Evolutionary conservation across 148 eudicot genomes (phyloP).

Genomic region (Diospyros kaki): DNA sequence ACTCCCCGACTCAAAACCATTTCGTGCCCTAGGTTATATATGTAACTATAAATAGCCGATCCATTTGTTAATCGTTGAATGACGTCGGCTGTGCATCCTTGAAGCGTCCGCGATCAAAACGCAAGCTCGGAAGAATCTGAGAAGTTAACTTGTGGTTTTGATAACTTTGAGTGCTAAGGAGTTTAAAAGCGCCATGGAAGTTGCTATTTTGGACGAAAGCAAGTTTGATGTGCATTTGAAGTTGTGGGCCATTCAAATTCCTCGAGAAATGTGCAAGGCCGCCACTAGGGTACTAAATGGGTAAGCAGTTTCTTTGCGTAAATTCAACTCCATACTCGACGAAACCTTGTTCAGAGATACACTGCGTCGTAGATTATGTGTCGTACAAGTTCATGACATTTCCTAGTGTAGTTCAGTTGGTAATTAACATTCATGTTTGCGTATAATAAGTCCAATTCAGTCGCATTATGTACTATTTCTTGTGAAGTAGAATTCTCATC

Average conservation of each 20-base stretch:
- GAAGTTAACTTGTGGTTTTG: not conserved
- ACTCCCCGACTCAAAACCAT: no score
- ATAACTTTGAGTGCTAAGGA: not conserved
- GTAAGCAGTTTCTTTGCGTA: slow-evolving; percentile 28
- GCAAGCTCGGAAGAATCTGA: not conserved
- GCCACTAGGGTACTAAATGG: slow-evolving; percentile 75
- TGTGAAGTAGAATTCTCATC: no score
- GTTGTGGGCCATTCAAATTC: slow-evolving; percentile 78
- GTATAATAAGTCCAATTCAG: no score
- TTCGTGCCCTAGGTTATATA: no score
- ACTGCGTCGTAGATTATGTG: not conserved
- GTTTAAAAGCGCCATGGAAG: not conserved
- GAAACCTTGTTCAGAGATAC: not conserved
- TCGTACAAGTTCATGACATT: not conserved
- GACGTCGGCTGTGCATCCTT: no score
- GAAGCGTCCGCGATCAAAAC: not conserved
- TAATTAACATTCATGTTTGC: not conserved
- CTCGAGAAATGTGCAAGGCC: slow-evolving; percentile 71
- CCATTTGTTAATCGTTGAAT: no score
- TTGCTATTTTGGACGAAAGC: slow-evolving; percentile 70
- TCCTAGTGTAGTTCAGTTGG: not conserved
- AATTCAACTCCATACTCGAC: not conserved
- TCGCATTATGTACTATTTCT: no score
- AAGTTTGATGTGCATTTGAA: slow-evolving; percentile 70
- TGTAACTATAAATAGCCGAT: no score